Percentiles rank a stretch among this genome's conserved stretches.
phyloP scores from a whole-genome alignment of 257 asterid genomes.

The Solanum habrochaites region DNA sequence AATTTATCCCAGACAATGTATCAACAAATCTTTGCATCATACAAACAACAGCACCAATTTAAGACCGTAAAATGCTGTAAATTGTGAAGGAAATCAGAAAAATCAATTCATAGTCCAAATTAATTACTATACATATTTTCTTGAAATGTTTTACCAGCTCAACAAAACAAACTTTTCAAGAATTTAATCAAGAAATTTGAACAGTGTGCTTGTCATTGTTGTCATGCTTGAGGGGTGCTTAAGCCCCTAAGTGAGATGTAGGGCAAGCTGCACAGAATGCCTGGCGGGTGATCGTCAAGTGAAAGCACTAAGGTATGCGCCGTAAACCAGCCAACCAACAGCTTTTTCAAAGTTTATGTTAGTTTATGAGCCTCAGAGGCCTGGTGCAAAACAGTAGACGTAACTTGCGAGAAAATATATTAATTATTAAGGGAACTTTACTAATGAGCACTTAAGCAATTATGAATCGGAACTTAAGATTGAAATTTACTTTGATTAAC shows the following conservation, averaged over 20 bases:
- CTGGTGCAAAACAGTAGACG: background rate
- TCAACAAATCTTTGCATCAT: conserved; percentile 1
- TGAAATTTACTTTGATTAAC: background rate
- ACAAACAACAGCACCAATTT: background rate
- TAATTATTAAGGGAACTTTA: background rate
- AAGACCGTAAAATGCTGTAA: background rate
- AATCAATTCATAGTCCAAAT: background rate
- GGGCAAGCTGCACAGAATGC: background rate
- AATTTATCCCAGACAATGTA: background rate
- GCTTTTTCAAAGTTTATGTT: background rate
- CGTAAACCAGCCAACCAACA: background rate
- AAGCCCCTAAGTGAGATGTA: background rate
- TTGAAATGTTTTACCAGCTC: background rate
- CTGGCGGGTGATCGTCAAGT: background rate
- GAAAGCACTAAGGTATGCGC: background rate
- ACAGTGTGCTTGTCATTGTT: background rate
- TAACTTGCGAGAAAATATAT: background rate
- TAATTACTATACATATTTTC: background rate
- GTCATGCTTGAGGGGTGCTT: background rate
- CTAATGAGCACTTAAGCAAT: background rate
- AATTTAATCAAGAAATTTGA: background rate
- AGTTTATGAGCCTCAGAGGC: background rate
- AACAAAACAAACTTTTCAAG: background rate
- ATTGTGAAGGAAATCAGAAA: background rate
- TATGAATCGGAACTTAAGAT: background rate